Base-by-base conservation (phyloP, 805 yeast genomes). In the Wickerhamiella alocasiicola region DNA sequence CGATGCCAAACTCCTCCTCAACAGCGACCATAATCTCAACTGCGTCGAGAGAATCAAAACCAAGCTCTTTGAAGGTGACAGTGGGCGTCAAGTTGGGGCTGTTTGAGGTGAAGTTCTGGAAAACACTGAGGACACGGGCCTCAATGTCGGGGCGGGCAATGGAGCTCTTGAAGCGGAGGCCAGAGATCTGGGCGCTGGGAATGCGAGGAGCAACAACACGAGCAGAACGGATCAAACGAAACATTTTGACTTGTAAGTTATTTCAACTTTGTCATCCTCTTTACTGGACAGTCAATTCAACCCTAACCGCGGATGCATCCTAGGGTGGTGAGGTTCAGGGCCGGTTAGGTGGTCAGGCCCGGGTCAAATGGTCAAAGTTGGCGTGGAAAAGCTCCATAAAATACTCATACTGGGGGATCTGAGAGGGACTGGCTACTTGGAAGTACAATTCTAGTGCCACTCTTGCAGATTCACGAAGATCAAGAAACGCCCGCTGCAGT, bases 21-120 rank as follows among this genome's bases (percentile, higher is more conserved):
- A 88, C 78, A 44, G 95, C 95, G 62, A 91, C 94, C 54, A 91
- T 72, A 42, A 91, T 87, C 67, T 88, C 98, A 47, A 88, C 95
- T 48, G 91, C 81, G 57, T 88, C 98, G 51, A 88, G 71, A 7
- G 95, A 82, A 63, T 88, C 98, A 58, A 82, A 72, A n/a, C 87
- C 88, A 51, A 82, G 71, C 55, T 82, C 94, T 41, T 55, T 55
- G 49, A 68, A 59, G 26, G 61, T 53, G 29, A 69, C 59, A 42
- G 57, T 54, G 29, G 65, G 54, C 11, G 64, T 55, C 43, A 68
- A 54, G 56, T 62, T 51, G 39, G 50, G 46, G 31, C 48, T 45
- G 44, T 46, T 44, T 45, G 42, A 43, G 32, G 48, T 45, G 51
- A 46, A 49, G 50, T 37, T 52, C 57, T 68, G 68, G 61, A 79